These are phyloP conservation scores for Vigna mungo DNA, from an alignment of 306 rosid species.

Conservation along the genomic window DNA sequence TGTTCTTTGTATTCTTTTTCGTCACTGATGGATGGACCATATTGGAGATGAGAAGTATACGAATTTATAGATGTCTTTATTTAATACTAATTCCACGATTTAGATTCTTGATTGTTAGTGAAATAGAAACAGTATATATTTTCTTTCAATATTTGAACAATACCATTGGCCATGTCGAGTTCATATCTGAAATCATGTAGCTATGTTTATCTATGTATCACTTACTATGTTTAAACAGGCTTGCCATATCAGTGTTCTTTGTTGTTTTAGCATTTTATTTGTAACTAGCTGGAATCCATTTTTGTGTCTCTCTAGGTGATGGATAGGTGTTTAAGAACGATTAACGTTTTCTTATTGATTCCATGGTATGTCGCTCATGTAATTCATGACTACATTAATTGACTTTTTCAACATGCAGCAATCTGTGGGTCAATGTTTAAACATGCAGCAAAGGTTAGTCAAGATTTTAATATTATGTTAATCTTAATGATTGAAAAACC, in stretches of 20 bases:
- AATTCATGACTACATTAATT: neutral
- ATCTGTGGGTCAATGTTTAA: neutral
- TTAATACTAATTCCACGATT: neutral
- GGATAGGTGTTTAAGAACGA: neutral
- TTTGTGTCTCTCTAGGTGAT: neutral
- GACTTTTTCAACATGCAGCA: neutral
- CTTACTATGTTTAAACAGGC: neutral
- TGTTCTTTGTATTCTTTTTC: neutral
- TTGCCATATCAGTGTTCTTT: neutral
- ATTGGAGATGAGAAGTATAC: neutral
- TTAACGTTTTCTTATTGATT: neutral
- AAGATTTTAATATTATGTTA: too few species aligned
- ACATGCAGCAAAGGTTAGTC: too few species aligned
- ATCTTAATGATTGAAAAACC: too few species aligned
- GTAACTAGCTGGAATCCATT: too few species aligned
- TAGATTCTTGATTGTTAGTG: neutral
- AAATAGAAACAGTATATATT: neutral
- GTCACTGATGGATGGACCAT: constrained; percentile 4
- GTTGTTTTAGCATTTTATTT: neutral
- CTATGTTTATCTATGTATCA: too few species aligned
- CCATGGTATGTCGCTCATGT: neutral
- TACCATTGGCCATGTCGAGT: neutral
- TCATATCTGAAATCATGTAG: neutral
- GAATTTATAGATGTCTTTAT: neutral
- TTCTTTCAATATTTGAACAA: neutral